Evolutionary conservation across 805 yeast genomes (phyloP), one percentile per base, ranked within the genome.

Genomic region (Candida incommunis): DNA sequence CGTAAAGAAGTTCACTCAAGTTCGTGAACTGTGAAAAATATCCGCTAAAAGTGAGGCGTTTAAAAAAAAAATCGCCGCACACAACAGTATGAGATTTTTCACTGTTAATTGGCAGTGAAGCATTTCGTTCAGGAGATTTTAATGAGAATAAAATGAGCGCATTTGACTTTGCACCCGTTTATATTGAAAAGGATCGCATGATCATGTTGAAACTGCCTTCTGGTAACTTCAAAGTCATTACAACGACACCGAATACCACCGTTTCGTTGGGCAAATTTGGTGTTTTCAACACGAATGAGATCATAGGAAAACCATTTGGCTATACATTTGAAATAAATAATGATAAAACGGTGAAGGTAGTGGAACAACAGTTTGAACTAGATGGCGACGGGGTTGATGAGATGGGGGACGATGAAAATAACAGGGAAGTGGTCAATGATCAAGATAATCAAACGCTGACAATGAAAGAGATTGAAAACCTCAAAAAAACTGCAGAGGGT

Each of bases 211-310:
- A 81, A 45, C 68, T 87, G 47, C 97, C 97, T 0, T 85, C 96
- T 1, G 83, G 79, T 44, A 82, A 83, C 46, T 61, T 78, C 56
- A 80, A 84, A 58, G 71, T 88, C 34, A 76, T 82, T n/a, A 76
- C 79, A 52, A 65, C 88, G 48, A 71, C 69, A 43, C 70, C 74
- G 2, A 77, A 74, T 25, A 76, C 80, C 0, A 59, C 72, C 9
- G 71, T 92, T 18, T 75, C 77, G 45, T 69, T 92, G 51, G 98
- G 98, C 1, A 90, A 92, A 59, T 92, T 90, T 62, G 99, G 99
- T 18, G 69, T 81, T 0, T 92, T 92, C 59, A 65, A 71, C 24
- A 85, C 82, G 2, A 76, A 79, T 50, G 81, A 75, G 44, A 71
- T 90, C 11, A 61, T 90, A 35, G 96, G 96, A 2, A 79, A 70